Base-by-base conservation (phyloP, 108 stramenopile genomes). In the Fragilaria radians region DNA sequence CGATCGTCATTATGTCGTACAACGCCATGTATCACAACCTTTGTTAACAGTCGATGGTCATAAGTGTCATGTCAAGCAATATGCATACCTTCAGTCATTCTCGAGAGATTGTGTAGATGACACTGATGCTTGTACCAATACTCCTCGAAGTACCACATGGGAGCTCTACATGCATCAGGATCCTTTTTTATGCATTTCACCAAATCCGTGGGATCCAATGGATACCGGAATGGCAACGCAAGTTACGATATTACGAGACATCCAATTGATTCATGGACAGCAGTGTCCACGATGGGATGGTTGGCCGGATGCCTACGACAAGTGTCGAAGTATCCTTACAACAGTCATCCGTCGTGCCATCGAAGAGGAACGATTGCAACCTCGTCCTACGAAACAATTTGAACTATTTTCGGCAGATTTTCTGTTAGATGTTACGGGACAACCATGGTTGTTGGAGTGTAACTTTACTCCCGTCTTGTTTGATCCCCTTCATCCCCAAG, bases 61-160 rank as follows among this genome's bases (percentile, higher is more conserved):
- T 19, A 81, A 78, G 48, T 71, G 68, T 52, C 73, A 77, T 36
- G 54, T 78, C 17, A 81, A 81, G 59, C 28, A 65, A 7, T 78
- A 78, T 55, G 42, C 42, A 19, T 56, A 63, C 36, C 48, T 75
- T 32, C 49, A 49, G 18, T n/a, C n/a, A n/a, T n/a, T n/a, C n/a
- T n/a, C n/a, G n/a, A n/a, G n/a, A n/a, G n/a, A n/a, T n/a, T 70
- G 76, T 34, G 52, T 52, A 2, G 46, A 32, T 47, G 68, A 64
- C n/a, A n/a, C n/a, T n/a, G n/a, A n/a, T n/a, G n/a, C n/a, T n/a
- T 42, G 36, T 42, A 29, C 29, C 3, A 28, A 27, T 33, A 26
- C 28, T 4, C 45, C 31, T 34, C 18, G 36, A 17, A 63, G 33
- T 26, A 49, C 54, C 47, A 49, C 59, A 21, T 78, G 76, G 76